Evolutionary conservation across 495 filamentous ascomycete species (phyloP), one percentile per base, ranked within the genome.

Genomic region (Penicillium waksmanii): DNA sequence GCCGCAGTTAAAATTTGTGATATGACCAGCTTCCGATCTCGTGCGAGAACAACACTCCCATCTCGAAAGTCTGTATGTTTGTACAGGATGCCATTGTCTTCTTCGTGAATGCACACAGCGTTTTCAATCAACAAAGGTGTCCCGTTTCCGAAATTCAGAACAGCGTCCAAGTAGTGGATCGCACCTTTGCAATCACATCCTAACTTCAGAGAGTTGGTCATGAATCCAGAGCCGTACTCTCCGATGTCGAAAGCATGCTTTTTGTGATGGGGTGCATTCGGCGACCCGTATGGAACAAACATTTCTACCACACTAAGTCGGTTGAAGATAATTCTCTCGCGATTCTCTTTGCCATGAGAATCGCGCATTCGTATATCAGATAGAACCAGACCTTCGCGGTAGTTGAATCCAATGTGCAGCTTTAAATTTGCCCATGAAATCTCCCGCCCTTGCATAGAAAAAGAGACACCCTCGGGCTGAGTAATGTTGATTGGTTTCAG

Each of bases 51-150:
- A 47, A 88, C 84, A 0, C 89, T 90, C 43, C 93, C 88, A 70
- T 97, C 93, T 48, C 94, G 88, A 84, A 96, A 97, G 72, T 98
- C 93, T 44, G 86, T 91, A 78, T 98, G 94, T 77, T 98, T 98
- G 82, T 95, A 97, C 10, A 97, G 80, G 57, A 98, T 95, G 5
- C 94, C 94, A 3, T 85, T 82, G 66, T 98, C 94, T 76, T 97
- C 93, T 75, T 98, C 94, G 78, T 98, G 94, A 59, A 97, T 93
- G 71, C 94, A 98, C 69, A 98, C 92, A 42, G 93, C 94, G 65
- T 97, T 97, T 77, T 95, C 92, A 74, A 97, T 92, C 35, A 88
- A 89, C 34, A 84, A 85, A 36, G 87, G 77, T 6, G 82, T 84
- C 36, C 94, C 94, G 10, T 89, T 84, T 17, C 84, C 78, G 62